Base-by-base conservation (phyloP, 192 early-diverging fungal genomes). In the Coemansia aciculifera region DNA sequence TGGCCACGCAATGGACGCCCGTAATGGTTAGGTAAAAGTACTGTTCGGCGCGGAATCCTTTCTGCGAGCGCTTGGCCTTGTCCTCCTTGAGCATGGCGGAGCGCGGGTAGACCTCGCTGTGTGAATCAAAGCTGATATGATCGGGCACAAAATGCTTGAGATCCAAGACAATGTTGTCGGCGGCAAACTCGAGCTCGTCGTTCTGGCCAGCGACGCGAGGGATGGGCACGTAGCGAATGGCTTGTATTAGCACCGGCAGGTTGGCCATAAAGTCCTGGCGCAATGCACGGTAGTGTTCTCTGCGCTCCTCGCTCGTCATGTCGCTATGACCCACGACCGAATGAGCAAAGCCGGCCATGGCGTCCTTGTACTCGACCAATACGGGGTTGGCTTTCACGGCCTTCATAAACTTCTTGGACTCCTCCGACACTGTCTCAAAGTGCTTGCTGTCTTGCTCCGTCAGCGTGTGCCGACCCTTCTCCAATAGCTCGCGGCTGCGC, bases 111-210 rank as follows among this genome's bases (percentile, higher is more conserved):
- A 74, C 42, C 66, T 83, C 80, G 51, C 43, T 78, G 63, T 75
- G 80, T 7, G 54, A 40, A 51, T 74, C 72, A 36, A 83, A 62
- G 75, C 72, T 75, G 40, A 77, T 77, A 66, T 72, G 80, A 59
- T 83, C 69, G 56, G 80, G 80, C 10, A 83, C 68, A 72, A 83
- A 83, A 51, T 51, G 65, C 69, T 83, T 71, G 29, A 83, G 67
- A n/a, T 83, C 80, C 46, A 83, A 66, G 19, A 83, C 80, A 21
- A 83, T 65, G 61, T 83, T 83, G 67, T 83, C 80, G 3, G 72
- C 69, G 11, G 80, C 80, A 78, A 83, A 83, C 75, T 83, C 80
- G 24, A 75, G 36, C n/a, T 83, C 62, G 54, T 71, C 66, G 66
- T 78, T 83, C 68, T 68, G 60, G 31, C 80, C 75, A 23, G 74